Percentiles rank a stretch among this genome's conserved stretches.
phyloP scores from a whole-genome alignment of 495 filamentous ascomycete genomes.

The Cercophora newfieldiana region DNA sequence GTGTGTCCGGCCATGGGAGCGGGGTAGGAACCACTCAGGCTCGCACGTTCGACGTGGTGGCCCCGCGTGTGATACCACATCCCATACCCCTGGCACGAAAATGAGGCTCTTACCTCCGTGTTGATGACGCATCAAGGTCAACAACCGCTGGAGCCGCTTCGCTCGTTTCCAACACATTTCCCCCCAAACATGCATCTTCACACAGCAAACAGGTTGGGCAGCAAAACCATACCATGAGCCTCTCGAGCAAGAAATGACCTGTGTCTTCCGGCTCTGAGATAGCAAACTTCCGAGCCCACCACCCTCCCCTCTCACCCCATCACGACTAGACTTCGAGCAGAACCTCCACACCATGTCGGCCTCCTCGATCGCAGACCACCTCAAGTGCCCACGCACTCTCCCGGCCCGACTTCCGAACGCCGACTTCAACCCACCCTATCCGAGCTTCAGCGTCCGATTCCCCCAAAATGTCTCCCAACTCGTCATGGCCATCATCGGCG shows the following conservation, averaged over 20 bases:
- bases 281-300: too few species aligned
- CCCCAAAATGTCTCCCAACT: slow-evolving; percentile 26
- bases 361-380: slow-evolving; percentile 12
- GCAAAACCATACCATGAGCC: neutral
- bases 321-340: neutral
- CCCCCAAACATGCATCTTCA: too few species aligned
- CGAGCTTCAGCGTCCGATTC: slow-evolving; percentile 28
- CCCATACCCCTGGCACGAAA: neutral
- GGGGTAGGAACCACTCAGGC: neutral
- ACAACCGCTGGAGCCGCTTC: neutral
- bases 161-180: too few species aligned
- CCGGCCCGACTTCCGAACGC: slow-evolving; percentile 12
- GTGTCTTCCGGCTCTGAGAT: too few species aligned
- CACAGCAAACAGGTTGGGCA: neutral
- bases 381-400: slow-evolving; percentile 18
- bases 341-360: slow-evolving; percentile 6
- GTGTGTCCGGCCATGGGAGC: neutral
- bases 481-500: slow-evolving; percentile 37
- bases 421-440: slow-evolving; percentile 24
- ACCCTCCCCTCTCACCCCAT: too few species aligned
- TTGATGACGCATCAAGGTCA: neutral
- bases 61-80: neutral
- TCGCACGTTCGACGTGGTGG: neutral
- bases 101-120: neutral
- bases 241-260: too few species aligned